Percentiles rank a stretch among this genome's conserved stretches.
phyloP scores from a whole-genome alignment of 2,329 filamentous ascomycete species.

The Monosporascus sp. region DNA sequence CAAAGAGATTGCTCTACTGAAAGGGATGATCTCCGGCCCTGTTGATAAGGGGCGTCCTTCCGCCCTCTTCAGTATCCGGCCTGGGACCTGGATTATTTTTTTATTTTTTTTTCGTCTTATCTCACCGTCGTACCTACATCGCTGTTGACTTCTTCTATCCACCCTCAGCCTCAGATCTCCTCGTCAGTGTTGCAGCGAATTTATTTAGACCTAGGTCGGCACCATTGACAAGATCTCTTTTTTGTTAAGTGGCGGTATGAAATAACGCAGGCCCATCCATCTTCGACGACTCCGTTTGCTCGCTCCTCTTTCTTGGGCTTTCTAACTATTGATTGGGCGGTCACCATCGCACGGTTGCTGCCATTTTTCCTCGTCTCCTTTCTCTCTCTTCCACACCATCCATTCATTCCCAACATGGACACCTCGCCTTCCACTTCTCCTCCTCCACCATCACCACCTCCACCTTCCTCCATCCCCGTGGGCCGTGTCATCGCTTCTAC shows the following conservation, averaged over 20 bases:
- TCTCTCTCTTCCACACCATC: neutral
- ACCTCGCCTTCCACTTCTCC: constrained; percentile 2
- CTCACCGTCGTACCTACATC: neutral
- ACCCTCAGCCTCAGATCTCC: neutral
- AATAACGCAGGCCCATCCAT: constrained; percentile 6
- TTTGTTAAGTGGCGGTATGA: constrained; percentile 14
- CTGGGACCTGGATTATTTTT: neutral
- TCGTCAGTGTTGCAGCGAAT: neutral
- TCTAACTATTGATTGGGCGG: neutral
- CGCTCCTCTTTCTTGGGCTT: neutral
- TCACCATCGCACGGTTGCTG: neutral
- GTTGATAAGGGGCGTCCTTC: neutral
- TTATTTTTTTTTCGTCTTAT: neutral
- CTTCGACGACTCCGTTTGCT: neutral
- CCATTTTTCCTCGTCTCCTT: neutral
- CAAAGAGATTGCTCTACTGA: constrained; percentile 7
- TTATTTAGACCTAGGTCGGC: neutral
- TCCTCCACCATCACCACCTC: constrained; percentile 20
- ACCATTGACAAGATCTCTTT: neutral
- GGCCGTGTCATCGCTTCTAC: constrained; percentile 1
- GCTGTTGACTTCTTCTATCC: neutral
- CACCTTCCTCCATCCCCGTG: constrained; percentile 11
- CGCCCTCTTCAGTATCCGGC: neutral
- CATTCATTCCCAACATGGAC: neutral
- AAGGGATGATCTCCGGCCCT: constrained; percentile 1